phyloP scores from a whole-genome alignment of 495 filamentous ascomycete genomes.

The Mytilinidion resinicola region DNA sequence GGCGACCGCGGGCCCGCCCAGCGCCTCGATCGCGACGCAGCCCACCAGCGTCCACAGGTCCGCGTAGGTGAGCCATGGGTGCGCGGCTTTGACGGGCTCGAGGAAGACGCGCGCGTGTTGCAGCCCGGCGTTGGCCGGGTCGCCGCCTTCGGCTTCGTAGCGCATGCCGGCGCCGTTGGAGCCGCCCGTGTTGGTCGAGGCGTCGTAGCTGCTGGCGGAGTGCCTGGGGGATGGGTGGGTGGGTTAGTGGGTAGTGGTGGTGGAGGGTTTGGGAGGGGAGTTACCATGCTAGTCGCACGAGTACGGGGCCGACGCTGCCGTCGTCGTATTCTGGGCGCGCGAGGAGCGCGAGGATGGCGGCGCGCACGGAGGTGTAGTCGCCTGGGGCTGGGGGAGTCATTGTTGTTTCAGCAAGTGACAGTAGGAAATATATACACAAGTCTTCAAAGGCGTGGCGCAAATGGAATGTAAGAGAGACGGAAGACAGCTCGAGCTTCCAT shows the following conservation, averaged over 20 bases:
- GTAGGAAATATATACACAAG: too few relatives aligned
- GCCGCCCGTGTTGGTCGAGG: conserved; percentile 52
- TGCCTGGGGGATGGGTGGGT: conserved; percentile 38
- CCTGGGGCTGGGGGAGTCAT: conserved; percentile 11
- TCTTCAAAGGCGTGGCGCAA: too few relatives aligned
- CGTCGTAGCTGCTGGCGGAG: conserved; percentile 55
- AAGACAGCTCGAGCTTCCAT: too few relatives aligned
- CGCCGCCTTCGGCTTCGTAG: conserved; percentile 57
- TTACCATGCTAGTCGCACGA: conserved; percentile 57
- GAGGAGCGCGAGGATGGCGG: conserved; percentile 49
- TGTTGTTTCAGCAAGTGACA: not conserved
- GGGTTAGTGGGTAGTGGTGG: too few relatives aligned
- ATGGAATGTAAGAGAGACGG: too few relatives aligned
- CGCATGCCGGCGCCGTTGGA: conserved; percentile 61
- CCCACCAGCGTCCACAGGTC: conserved; percentile 59
- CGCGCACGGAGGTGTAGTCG: conserved; percentile 49
- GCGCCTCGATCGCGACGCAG: conserved; percentile 50
- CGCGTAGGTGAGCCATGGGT: conserved; percentile 59
- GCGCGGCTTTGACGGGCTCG: conserved; percentile 50
- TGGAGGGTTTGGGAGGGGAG: conserved; percentile 9
- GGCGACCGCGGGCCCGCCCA: conserved; percentile 50
- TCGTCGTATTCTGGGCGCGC: conserved; percentile 58
- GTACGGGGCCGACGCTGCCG: conserved; percentile 55
- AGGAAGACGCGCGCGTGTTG: conserved; percentile 58
- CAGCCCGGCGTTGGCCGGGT: conserved; percentile 58